These are phyloP conservation scores for Clarireedia homoeocarpa DNA, from an alignment of 2,329 filamentous ascomycete genomes.

Conservation along the genomic window DNA sequence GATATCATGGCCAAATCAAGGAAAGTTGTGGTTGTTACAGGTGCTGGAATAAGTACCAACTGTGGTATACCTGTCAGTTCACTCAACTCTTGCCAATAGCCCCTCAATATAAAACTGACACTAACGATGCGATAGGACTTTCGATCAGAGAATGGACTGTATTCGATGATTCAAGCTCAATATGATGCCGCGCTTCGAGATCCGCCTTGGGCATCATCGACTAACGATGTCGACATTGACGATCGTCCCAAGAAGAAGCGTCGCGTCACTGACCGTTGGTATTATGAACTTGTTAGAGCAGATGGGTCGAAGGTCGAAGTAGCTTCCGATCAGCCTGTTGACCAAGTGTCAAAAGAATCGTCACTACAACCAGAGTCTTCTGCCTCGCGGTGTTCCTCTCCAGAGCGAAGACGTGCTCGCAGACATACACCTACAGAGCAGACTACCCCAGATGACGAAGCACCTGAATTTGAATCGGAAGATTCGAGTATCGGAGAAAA, in stretches of 20 bases:
- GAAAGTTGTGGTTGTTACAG: conserved; percentile 65
- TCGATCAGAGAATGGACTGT: conserved; percentile 63
- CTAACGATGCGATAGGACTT: conserved; percentile 47
- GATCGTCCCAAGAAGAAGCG: conserved; percentile 28
- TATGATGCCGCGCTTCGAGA: conserved; percentile 45
- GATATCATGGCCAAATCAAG: conserved; percentile 55
- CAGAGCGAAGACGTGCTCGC: conserved; percentile 7
- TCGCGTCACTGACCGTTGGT: conserved; percentile 22
- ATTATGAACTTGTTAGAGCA: conserved; percentile 26
- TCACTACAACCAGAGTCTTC: not conserved
- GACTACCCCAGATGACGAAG: not conserved
- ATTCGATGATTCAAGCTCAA: conserved; percentile 62
- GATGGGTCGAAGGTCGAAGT: conserved; percentile 22
- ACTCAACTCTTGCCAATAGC: no score
- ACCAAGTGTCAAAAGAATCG: not conserved
- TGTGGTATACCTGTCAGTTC: conserved; percentile 61
- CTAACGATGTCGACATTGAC: conserved; percentile 28
- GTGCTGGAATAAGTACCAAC: conserved; percentile 68
- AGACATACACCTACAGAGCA: not conserved
- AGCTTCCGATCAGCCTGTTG: not conserved
- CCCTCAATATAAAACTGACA: no score
- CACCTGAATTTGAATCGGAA: conserved; percentile 1
- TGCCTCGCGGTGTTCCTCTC: not conserved
- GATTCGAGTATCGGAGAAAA: not conserved
- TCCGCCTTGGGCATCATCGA: conserved; percentile 27